phyloP scores from a whole-genome alignment of 2,329 filamentous ascomycete genomes.

The Penicillium sclerotigenum region DNA sequence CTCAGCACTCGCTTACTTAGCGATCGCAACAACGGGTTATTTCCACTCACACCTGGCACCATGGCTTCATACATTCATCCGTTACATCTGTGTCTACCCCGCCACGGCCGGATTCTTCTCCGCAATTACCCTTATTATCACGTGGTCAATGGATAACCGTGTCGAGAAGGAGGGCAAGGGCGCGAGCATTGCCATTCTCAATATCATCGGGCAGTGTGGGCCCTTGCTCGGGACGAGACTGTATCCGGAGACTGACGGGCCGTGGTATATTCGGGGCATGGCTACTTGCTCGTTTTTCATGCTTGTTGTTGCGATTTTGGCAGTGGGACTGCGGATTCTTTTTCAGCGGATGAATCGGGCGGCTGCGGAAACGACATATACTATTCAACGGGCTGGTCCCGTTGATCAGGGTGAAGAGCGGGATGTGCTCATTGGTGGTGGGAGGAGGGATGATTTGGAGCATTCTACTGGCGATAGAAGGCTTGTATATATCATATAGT shows the following conservation, averaged over 20 bases:
- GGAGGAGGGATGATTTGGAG: constrained; percentile 20
- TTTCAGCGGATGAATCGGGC: constrained; percentile 51
- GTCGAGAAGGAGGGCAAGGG: constrained; percentile 65
- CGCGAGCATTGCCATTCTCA: constrained; percentile 74
- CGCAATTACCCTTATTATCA: constrained; percentile 78
- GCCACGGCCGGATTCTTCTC: constrained; percentile 78
- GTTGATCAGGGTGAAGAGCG: constrained; percentile 25
- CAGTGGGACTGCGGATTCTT: constrained; percentile 53
- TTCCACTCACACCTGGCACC: constrained; percentile 40
- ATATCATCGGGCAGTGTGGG: constrained; percentile 76
- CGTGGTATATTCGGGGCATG: constrained; percentile 64
- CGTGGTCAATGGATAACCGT: constrained; percentile 88
- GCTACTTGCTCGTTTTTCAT: constrained; percentile 61
- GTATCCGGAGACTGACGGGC: constrained; percentile 58
- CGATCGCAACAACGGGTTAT: constrained; percentile 53
- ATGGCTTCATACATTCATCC: constrained; percentile 38
- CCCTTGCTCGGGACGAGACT: constrained; percentile 67
- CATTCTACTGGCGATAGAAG: constrained; percentile 17
- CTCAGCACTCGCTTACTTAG: constrained; percentile 64
- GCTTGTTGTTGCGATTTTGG: constrained; percentile 58
- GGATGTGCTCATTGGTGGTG: constrained; percentile 31
- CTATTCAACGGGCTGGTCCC: constrained; percentile 4
- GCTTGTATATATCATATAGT: constrained; percentile 29
- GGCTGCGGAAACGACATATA: constrained; percentile 2
- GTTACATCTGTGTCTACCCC: constrained; percentile 75